phyloP scores from a whole-genome alignment of 495 filamentous ascomycete genomes.

The Jackrogersella multiformis region DNA sequence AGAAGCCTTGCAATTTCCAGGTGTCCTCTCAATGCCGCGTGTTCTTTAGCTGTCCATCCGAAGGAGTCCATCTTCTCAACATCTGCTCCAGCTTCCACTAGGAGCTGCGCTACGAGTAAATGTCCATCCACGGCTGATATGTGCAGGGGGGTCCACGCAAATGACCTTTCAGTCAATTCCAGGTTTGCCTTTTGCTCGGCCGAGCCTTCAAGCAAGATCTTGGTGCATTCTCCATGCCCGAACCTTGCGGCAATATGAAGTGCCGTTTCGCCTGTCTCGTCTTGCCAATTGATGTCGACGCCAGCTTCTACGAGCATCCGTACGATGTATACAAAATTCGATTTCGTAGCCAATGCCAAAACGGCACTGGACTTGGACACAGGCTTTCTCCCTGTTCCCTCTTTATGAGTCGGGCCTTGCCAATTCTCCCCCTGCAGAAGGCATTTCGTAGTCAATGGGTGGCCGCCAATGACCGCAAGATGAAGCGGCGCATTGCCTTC shows the following conservation, averaged over 20 bases:
- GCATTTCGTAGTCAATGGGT: slow-evolving; percentile 81
- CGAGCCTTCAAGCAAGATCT: slow-evolving; percentile 74
- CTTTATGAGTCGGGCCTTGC: slow-evolving; percentile 66
- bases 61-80: slow-evolving; percentile 78
- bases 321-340: slow-evolving; percentile 84
- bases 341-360: slow-evolving; percentile 84
- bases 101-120: slow-evolving; percentile 69
- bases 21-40: slow-evolving; percentile 89
- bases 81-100: slow-evolving; percentile 80
- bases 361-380: slow-evolving; percentile 90
- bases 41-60: slow-evolving; percentile 95
- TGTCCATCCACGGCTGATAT: slow-evolving; percentile 90
- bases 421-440: slow-evolving; percentile 83
- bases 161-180: slow-evolving; percentile 82
- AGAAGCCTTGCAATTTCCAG: slow-evolving; percentile 77
- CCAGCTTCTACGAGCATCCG: slow-evolving; percentile 87
- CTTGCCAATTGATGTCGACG: slow-evolving; percentile 93
- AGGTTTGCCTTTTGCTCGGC: slow-evolving; percentile 74
- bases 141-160: slow-evolving; percentile 93
- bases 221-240: slow-evolving; percentile 82
- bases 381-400: slow-evolving; percentile 68
- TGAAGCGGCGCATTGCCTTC: slow-evolving; percentile 94
- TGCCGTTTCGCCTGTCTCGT: slow-evolving; percentile 91
- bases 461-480: slow-evolving; percentile 89
- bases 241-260: slow-evolving; percentile 92